Percentiles rank a stretch among this genome's conserved stretches.
phyloP scores from a whole-genome alignment of 2,329 filamentous ascomycete genomes.

The Beauveria australis region DNA sequence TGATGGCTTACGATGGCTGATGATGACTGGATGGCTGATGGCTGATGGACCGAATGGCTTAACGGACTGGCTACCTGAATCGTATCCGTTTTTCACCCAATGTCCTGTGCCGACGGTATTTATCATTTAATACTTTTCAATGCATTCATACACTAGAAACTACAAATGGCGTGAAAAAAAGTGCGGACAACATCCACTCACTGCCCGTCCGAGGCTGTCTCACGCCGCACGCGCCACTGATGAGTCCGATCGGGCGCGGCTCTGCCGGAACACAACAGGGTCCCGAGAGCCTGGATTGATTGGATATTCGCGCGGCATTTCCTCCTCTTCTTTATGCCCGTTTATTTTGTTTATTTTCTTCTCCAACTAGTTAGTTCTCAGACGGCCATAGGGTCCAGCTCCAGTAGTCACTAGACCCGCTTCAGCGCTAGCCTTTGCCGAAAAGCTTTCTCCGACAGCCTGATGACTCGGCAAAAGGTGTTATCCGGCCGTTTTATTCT shows the following conservation, averaged over 20 bases:
- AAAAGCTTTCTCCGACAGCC: background rate
- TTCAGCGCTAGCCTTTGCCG: background rate
- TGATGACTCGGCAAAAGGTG: background rate
- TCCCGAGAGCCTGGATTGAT: background rate
- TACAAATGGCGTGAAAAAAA: too few species aligned
- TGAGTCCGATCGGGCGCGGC: slow-evolving; percentile 7
- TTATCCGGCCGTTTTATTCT: background rate
- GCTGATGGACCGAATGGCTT: too few species aligned
- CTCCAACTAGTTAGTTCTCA: background rate
- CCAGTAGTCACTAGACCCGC: background rate
- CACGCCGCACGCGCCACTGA: background rate
- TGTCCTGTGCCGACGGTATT: too few species aligned
- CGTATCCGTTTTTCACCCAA: too few species aligned
- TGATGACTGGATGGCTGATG: too few species aligned
- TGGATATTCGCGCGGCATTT: background rate
- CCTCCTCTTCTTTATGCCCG: background rate
- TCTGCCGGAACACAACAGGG: slow-evolving; percentile 5
- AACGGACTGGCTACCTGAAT: too few species aligned
- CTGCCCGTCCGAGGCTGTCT: background rate
- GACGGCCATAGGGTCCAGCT: too few species aligned
- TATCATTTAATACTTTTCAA: too few species aligned
- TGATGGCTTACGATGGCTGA: too few species aligned
- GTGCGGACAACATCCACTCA: background rate
- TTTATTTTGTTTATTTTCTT: background rate
- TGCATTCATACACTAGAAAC: too few species aligned